Evolutionary conservation across 345 rosid genomes (phyloP).

Genomic region (Eucalyptus sp.): DNA sequence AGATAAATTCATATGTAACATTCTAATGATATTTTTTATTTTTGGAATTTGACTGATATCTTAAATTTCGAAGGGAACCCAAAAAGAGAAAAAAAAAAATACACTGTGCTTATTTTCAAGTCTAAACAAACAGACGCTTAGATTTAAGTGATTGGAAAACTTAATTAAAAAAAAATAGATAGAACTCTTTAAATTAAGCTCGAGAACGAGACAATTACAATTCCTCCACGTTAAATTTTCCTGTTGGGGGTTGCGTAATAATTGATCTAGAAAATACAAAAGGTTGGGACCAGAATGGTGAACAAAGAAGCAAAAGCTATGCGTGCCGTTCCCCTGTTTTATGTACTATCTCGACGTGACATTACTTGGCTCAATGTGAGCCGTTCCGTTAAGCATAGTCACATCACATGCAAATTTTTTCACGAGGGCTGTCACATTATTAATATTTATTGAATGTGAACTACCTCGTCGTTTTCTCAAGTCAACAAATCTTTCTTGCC

Average conservation of each 20-base stretch:
- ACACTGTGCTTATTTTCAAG: background rate
- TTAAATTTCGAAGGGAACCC: background rate
- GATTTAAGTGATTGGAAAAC: background rate
- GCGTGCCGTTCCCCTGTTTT: background rate
- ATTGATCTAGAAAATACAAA: background rate
- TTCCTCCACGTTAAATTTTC: background rate
- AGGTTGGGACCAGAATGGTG: background rate
- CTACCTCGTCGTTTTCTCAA: background rate
- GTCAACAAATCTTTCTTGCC: background rate
- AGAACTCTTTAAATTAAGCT: background rate
- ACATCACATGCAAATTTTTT: background rate
- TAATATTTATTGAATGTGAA: background rate
- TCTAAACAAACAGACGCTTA: background rate
- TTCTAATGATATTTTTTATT: background rate
- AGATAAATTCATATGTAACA: background rate
- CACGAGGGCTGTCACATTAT: background rate
- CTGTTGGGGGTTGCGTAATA: background rate
- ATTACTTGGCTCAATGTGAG: background rate
- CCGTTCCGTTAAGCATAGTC: background rate
- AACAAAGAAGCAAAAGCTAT: background rate
- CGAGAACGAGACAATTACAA: background rate
- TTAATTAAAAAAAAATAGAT: background rate
- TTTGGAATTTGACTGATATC: background rate
- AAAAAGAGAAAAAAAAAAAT: background rate
- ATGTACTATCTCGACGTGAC: background rate